These are phyloP conservation scores for Xylariales sp. DNA, from an alignment of 2,329 filamentous ascomycete species.

Conservation along the genomic window DNA sequence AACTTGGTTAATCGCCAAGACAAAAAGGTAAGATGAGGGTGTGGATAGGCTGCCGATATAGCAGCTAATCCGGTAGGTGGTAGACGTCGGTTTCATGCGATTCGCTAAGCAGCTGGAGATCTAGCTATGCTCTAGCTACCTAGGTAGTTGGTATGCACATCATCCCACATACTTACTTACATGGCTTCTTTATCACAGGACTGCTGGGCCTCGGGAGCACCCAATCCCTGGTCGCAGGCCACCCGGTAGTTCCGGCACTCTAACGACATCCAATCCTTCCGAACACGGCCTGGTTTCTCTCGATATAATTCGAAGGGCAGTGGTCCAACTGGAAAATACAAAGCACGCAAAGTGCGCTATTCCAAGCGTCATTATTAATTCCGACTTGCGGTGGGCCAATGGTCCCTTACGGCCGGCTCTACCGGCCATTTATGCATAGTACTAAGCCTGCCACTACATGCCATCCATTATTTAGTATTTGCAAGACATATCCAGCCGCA, in stretches of 20 bases:
- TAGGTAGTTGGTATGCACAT: constrained; percentile 26
- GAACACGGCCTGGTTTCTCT: constrained; percentile 28
- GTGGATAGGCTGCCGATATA: constrained; percentile 9
- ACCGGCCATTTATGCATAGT: neutral
- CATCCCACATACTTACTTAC: constrained; percentile 33
- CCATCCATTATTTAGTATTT: neutral
- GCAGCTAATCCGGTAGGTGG: constrained; percentile 30
- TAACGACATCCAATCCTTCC: constrained; percentile 34
- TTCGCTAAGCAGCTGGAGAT: constrained; percentile 20
- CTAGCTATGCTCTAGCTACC: neutral
- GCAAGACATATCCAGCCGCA: constrained; percentile 29
- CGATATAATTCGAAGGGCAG: constrained; percentile 30
- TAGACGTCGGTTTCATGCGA: constrained; percentile 9
- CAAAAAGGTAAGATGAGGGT: constrained; percentile 20
- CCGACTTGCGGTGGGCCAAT: constrained; percentile 23
- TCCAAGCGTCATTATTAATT: constrained; percentile 36
- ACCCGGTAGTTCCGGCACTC: constrained; percentile 33
- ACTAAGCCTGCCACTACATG: constrained; percentile 7
- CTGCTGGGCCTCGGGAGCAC: constrained; percentile 14
- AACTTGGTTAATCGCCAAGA: constrained; percentile 13
- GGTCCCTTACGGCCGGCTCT: neutral
- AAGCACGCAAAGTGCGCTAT: constrained; percentile 37
- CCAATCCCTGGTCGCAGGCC: constrained; percentile 15
- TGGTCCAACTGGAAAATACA: constrained; percentile 8
- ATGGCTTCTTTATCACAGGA: constrained; percentile 35